These are phyloP conservation scores for Fusarium fujikuroi DNA, from an alignment of 2,329 filamentous ascomycete genomes.

Conservation along the genomic window DNA sequence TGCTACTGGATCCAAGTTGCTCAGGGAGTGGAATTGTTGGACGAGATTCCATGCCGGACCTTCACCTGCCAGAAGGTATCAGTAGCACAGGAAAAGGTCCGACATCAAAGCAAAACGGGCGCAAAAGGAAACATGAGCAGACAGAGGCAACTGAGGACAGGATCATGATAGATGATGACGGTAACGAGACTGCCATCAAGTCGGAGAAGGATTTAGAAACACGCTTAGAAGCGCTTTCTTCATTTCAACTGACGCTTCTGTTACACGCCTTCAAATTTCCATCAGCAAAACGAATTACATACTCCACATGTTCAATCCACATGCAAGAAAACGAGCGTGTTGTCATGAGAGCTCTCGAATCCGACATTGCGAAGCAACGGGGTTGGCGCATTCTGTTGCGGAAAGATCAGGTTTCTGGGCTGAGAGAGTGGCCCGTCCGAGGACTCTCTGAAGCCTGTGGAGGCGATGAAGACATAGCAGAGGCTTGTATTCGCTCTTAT, in stretches of 20 bases:
- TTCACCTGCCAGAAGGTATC: slow-evolving; percentile 65
- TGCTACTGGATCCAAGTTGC: slow-evolving; percentile 93
- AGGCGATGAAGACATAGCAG: slow-evolving; percentile 66
- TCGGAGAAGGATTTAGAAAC: slow-evolving; percentile 68
- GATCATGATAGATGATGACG: slow-evolving; percentile 67
- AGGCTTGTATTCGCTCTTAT: slow-evolving; percentile 84
- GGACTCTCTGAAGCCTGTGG: slow-evolving; percentile 63
- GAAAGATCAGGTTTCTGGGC: slow-evolving; percentile 77
- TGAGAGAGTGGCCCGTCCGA: slow-evolving; percentile 79
- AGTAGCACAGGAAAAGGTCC: slow-evolving; percentile 30
- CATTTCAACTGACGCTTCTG: slow-evolving; percentile 84
- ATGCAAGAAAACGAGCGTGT: slow-evolving; percentile 90
- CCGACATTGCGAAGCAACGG: slow-evolving; percentile 69
- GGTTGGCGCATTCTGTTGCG: slow-evolving; percentile 84
- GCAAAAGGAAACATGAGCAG: slow-evolving; percentile 60
- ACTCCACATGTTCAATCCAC: slow-evolving; percentile 93
- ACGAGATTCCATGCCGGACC: slow-evolving; percentile 78
- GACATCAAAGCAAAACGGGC: slow-evolving; percentile 41
- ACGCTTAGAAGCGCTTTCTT: slow-evolving; percentile 77
- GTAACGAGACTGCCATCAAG: slow-evolving; percentile 62
- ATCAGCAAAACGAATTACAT: slow-evolving; percentile 79
- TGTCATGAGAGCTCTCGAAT: slow-evolving; percentile 76
- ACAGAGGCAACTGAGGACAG: slow-evolving; percentile 46
- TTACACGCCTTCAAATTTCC: slow-evolving; percentile 88
- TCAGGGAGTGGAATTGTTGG: slow-evolving; percentile 95